phyloP scores from a whole-genome alignment of 2,329 filamentous ascomycete genomes.

The Dactylonectria estremocensis region DNA sequence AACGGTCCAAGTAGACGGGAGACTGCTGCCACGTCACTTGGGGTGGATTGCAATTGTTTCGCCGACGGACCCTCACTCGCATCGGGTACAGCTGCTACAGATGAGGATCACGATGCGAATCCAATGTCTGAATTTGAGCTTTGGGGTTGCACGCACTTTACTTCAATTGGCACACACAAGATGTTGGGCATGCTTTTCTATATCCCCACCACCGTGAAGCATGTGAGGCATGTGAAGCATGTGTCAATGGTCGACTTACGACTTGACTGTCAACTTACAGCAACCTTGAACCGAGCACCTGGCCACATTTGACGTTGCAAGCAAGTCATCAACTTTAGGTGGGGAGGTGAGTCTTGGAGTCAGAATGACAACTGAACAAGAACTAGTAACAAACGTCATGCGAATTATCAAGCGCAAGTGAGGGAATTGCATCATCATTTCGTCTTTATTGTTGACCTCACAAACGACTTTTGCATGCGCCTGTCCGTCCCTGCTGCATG shows the following conservation, averaged over 20 bases:
- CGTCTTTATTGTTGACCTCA: neutral
- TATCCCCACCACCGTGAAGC: neutral
- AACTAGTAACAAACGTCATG: no score
- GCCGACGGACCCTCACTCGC: constrained; percentile 27
- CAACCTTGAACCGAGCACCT: no score
- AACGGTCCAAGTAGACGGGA: constrained; percentile 26
- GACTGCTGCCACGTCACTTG: constrained; percentile 45
- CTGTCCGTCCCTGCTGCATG: neutral
- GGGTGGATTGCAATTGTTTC: constrained; percentile 21
- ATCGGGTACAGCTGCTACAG: constrained; percentile 28
- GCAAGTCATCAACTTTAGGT: no score
- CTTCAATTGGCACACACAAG: neutral
- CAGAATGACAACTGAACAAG: no score
- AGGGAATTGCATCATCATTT: neutral
- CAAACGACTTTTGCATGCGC: neutral
- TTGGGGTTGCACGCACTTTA: neutral
- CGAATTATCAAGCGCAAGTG: no score
- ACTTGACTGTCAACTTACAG: no score
- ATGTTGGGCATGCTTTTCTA: neutral
- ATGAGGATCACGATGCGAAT: constrained; percentile 40
- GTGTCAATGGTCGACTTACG: no score
- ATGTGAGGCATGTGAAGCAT: no score
- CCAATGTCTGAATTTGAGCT: constrained; percentile 40
- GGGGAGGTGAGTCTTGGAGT: no score
- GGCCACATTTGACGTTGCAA: no score